Evolutionary conservation across 225 moss, liverwort and hornwort genomes (phyloP), one percentile per base, ranked within the genome.

Genomic region (Polytrichum formosum): DNA sequence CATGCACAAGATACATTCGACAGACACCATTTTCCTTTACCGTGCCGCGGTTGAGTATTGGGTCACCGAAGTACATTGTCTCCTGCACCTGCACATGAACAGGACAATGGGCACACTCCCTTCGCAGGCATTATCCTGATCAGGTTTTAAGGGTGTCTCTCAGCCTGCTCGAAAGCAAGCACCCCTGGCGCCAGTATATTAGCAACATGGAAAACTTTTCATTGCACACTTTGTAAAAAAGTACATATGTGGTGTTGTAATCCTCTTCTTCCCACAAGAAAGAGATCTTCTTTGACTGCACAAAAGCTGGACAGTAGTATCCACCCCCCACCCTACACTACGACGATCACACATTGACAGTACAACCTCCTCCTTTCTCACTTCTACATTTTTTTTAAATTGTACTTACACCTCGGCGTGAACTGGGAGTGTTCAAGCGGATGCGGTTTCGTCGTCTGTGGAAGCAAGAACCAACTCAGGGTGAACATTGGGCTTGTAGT

Each of bases 61-160:
- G 4, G 46, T 46, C 46, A 16, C 46, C 46, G 16, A 46, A 46
- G 13, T 13, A 13, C 13, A 4, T 46, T 46, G 46, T 16, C 13
- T 16, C 46, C 46, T 46, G 13, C 46, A 70, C 86, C 93, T 93
- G 93, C 94, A 92, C 86, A 90, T 73, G 37, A 63, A 23, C 65
- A 33, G 22, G 53, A 30, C 60, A 73, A 75, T 61, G 72, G 91
- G 93, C 96, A 96, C 93, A 81, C 96, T 96, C 96, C 96, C 96
- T 93, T 93, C 96, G 96, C 93, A 93, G 96, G 96, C 77, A 91
- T 96, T 96, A 96, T 75, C 93, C 96, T 96, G 93, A 91, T 96
- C 93, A 96, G 93, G 93, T 96, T 80, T 58, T 93, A 82, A 96
- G 96, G 96, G 96, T 91, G 73, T 96, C 84, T 96, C 96, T 96